Evolutionary conservation across 164 flowering plant species (phyloP).

Genomic region (Berberis vulgaris): DNA sequence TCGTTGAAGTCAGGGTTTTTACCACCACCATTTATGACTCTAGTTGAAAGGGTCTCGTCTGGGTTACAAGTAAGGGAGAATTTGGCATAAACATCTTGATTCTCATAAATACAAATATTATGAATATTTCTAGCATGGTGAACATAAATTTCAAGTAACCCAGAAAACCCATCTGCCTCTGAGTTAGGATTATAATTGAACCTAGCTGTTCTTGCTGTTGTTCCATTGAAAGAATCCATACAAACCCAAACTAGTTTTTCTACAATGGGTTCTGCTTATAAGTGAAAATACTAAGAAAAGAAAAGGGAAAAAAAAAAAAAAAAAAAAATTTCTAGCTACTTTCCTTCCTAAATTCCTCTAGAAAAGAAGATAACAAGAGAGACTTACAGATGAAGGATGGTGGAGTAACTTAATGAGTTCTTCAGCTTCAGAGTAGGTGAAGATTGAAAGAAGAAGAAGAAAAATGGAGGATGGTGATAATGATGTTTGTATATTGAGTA

Average conservation of each 20-base stretch:
- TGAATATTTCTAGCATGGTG: constrained; percentile 91
- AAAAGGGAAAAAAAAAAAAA: neutral
- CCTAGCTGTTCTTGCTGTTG: constrained; percentile 10
- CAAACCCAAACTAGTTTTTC: constrained; percentile 1
- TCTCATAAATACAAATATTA: constrained; percentile 88
- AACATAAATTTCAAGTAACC: constrained; percentile 57
- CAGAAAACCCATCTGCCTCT: constrained; percentile 23
- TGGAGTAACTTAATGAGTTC: neutral
- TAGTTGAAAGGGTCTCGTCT: constrained; percentile 55
- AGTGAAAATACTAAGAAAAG: neutral
- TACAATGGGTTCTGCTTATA: neutral
- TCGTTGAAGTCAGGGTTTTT: constrained; percentile 84
- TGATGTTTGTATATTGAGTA: constrained; percentile 15
- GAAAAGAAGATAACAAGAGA: constrained; percentile 6
- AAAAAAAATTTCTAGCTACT: neutral
- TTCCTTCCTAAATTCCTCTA: neutral
- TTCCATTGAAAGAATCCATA: constrained; percentile 43
- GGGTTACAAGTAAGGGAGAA: constrained; percentile 80
- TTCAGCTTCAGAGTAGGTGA: constrained; percentile 26
- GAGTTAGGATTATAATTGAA: constrained; percentile 25
- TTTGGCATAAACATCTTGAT: constrained; percentile 96
- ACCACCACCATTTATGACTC: constrained; percentile 66
- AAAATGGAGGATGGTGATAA: constrained; percentile 21
- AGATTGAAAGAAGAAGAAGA: constrained; percentile 8
- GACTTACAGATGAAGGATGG: constrained; percentile 13